Conservation (phyloP, 192 early-diverging fungal genomes). For the Haplosporangium gracile region DNA sequence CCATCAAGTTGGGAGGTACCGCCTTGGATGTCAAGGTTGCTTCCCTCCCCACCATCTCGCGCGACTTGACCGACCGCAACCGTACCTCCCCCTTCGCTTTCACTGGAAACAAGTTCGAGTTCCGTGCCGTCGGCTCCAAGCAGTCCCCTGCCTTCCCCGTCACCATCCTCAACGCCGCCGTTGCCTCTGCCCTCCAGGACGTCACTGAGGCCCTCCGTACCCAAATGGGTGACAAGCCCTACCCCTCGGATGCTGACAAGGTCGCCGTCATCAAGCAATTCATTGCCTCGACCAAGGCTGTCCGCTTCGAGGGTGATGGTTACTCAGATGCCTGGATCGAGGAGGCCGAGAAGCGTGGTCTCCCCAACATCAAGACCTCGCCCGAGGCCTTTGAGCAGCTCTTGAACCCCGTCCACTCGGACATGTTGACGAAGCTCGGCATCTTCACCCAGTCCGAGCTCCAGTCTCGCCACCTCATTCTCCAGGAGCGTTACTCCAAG, state of each 20-base stretch:
- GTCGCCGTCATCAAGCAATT: conserved; percentile 88
- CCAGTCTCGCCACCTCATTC: conserved; percentile 94
- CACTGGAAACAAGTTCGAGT: conserved; percentile 99
- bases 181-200: conserved; percentile 85
- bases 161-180: conserved; percentile 93
- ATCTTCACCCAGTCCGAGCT: conserved; percentile 92
- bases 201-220: conserved; percentile 81
- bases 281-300: conserved; percentile 82
- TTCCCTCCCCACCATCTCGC: conserved; percentile 89
- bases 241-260: conserved; percentile 89
- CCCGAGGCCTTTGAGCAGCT: conserved; percentile 93
- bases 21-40: conserved; percentile 96
- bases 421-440: conserved; percentile 84
- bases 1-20: conserved; percentile 98
- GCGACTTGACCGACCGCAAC: conserved; percentile 99
- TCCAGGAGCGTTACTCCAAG: conserved; percentile 98
- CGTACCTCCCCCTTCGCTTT: conserved; percentile 99
- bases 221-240: conserved; percentile 86
- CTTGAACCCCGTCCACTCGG: conserved; percentile 75
- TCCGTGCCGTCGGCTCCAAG: conserved; percentile 99
- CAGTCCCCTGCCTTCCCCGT: conserved; percentile 98
- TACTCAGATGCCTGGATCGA: conserved; percentile 95
- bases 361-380: conserved; percentile 95
- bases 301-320: conserved; percentile 98
- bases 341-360: conserved; percentile 94